Evolutionary conservation across 345 rosid species (phyloP).

Genomic region (Conringia planisiliqua): DNA sequence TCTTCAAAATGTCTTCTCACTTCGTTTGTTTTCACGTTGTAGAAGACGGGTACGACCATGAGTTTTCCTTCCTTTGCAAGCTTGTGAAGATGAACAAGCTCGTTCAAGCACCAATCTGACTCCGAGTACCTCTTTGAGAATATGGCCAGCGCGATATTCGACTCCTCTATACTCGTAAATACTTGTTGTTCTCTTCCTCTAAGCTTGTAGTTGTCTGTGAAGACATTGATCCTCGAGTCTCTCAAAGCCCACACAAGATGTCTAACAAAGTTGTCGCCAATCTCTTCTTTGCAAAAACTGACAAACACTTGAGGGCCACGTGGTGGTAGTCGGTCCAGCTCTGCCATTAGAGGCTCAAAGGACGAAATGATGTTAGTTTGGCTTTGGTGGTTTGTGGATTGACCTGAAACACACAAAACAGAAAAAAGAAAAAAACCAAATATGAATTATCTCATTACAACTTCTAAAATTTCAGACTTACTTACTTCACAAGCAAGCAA

Average conservation of each 20-base stretch:
- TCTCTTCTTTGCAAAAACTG: neutral
- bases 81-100: neutral
- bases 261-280: neutral
- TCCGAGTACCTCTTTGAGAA: neutral
- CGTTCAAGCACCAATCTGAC: neutral
- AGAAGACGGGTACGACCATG: neutral
- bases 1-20: neutral
- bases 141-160: neutral
- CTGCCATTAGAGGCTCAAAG: neutral
- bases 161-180: neutral
- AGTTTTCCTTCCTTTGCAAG: neutral
- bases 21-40: neutral
- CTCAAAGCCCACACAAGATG: neutral
- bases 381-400: neutral
- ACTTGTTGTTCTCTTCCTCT: neutral
- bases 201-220: neutral
- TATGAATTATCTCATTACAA: neutral
- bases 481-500: neutral
- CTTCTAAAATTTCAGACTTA: neutral
- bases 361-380: neutral
- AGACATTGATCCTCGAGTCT: neutral
- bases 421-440: neutral
- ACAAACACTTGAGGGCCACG: neutral
- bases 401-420: neutral
- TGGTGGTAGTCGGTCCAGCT: neutral